Base-by-base conservation (phyloP, 2,329 filamentous ascomycete species). In the Penicillium sp. region DNA sequence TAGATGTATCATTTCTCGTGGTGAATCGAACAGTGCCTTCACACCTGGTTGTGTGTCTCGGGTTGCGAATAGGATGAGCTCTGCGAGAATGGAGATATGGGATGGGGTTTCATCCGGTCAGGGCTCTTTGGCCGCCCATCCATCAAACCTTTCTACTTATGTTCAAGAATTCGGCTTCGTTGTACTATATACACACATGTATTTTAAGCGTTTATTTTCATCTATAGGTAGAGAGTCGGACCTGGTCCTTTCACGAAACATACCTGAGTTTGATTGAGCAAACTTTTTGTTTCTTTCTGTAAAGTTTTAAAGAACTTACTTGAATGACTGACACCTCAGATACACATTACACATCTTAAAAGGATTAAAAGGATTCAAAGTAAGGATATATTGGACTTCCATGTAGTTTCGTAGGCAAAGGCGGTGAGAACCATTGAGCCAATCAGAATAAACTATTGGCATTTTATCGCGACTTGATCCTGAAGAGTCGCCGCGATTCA, bases 1-100 rank as follows among this genome's bases (percentile, higher is more conserved):
- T 66, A 59, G 48, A 41, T 6, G 11, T 15, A 20, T 26, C 22
- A 22, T 14, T 40, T n/a, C 18, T 27, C 29, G 25, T 37, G 25
- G 9, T 43, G 23, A n/a, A 50, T 23, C 11, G 18, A 50, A n/a
- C 26, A 29, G 2, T 40, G 14, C 18, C 6, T 25, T 41, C 22
- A 27, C 31, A 18, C 33, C 31, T 29, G 48, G 48, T 45, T 33
- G 23, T 15, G 14, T 49, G 23, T 49, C 26, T 22, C 26, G 12
- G 11, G 8, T 18, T 31, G 15, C 7, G 25, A 27, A n/a, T 27
- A 29, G 37, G 18, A 20, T 9, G 37, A 22, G 37, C 18, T 40
- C 18, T 40, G 37, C 37, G 22, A 22, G 37, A 12, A 25, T 35
- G 27, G 27, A 27, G 18, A 23, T 25, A 12, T 40, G 18, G 18